Evolutionary conservation across 2,329 filamentous ascomycete genomes (phyloP).

Genomic region (Calonectria ilicicola): DNA sequence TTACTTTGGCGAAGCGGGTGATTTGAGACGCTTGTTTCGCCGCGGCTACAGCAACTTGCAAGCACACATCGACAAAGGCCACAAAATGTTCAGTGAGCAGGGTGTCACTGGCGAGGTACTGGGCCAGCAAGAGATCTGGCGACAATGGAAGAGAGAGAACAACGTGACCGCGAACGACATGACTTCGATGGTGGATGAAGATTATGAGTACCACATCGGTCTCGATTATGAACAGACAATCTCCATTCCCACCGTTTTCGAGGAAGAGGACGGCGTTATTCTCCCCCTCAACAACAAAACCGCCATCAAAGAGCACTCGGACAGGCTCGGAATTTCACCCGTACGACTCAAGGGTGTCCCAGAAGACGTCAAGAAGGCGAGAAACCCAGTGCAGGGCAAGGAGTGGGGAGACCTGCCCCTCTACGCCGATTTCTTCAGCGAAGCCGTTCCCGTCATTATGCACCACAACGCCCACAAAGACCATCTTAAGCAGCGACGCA

Average conservation of each 20-base stretch:
- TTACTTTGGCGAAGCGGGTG: constrained; percentile 39
- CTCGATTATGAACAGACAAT: constrained; percentile 42
- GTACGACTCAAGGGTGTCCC: constrained; percentile 35
- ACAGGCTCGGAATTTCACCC: constrained; percentile 28
- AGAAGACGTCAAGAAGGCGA: constrained; percentile 25
- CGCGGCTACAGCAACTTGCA: constrained; percentile 32
- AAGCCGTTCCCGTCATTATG: neutral
- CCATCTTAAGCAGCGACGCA: constrained; percentile 15
- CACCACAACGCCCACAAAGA: constrained; percentile 24
- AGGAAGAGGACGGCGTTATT: neutral
- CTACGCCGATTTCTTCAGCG: constrained; percentile 28
- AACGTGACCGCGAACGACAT: neutral
- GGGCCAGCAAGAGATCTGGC: constrained; percentile 39
- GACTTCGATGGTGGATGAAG: constrained; percentile 4
- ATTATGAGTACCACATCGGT: constrained; percentile 41
- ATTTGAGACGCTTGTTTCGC: constrained; percentile 37
- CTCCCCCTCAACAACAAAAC: constrained; percentile 30
- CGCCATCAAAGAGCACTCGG: constrained; percentile 30
- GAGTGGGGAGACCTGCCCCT: constrained; percentile 29
- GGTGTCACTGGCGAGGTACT: constrained; percentile 44
- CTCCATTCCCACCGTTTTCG: constrained; percentile 33
- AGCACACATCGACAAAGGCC: constrained; percentile 1
- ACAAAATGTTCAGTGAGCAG: constrained; percentile 42
- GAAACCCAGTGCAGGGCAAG: constrained; percentile 20
- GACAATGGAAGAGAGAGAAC: neutral